Conservation (phyloP, 1,284 basidiomycete species). For the Leccinum pachyderme region DNA sequence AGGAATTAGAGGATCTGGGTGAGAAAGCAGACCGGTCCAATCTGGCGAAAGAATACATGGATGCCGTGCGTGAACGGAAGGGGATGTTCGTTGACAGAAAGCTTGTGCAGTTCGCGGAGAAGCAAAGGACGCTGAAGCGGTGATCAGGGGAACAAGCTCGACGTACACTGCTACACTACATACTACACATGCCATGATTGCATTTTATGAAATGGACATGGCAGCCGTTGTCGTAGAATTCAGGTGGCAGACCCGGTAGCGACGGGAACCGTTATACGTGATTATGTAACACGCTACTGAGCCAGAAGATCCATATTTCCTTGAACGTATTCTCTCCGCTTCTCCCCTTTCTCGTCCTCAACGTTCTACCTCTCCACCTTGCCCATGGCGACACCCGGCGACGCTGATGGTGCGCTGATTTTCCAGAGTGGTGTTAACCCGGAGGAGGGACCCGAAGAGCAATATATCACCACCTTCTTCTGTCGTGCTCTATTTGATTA, state of each 20-base stretch:
- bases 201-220: slow-evolving; percentile 17
- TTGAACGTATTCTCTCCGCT: slow-evolving; percentile 15
- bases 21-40: slow-evolving; percentile 94
- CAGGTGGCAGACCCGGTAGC: slow-evolving; percentile 12
- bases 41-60: slow-evolving; percentile 94
- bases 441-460: slow-evolving; percentile 47
- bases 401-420: slow-evolving; percentile 22
- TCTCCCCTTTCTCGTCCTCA: slow-evolving; percentile 13
- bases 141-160: slow-evolving; percentile 31
- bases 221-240: neutral
- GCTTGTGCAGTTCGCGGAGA: slow-evolving; percentile 92
- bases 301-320: slow-evolving; percentile 12
- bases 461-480: slow-evolving; percentile 70
- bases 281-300: slow-evolving; percentile 27
- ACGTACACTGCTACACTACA: neutral
- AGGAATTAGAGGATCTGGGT: slow-evolving; percentile 96
- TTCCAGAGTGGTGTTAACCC: slow-evolving; percentile 25
- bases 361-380: slow-evolving; percentile 4
- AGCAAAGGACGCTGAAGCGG: slow-evolving; percentile 93
- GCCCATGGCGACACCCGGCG: slow-evolving; percentile 19
- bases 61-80: slow-evolving; percentile 86
- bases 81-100: slow-evolving; percentile 95
- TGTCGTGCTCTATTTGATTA: slow-evolving; percentile 95
- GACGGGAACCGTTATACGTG: slow-evolving; percentile 11
- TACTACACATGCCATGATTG: neutral